These are phyloP conservation scores for Leccinum imitatum DNA, from an alignment of 768 basidiomycete genomes.

Conservation along the genomic window DNA sequence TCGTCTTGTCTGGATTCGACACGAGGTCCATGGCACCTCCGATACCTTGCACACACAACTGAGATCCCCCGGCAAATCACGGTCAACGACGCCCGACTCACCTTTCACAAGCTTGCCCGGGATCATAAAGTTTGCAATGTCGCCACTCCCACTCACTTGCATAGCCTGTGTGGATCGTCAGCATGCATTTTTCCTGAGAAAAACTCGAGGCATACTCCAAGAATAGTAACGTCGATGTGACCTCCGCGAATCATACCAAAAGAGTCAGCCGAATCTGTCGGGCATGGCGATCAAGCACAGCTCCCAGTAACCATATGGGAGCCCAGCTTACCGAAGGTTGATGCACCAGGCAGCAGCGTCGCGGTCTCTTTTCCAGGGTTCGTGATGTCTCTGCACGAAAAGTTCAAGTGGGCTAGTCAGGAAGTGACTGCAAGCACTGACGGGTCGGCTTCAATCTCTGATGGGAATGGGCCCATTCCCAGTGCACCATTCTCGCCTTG, in stretches of 20 bases:
- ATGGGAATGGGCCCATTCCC: slow-evolving; percentile 85
- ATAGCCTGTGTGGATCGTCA: slow-evolving; percentile 60
- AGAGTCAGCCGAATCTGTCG: slow-evolving; percentile 75
- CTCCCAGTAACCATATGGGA: background rate
- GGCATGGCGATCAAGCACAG: slow-evolving; percentile 23
- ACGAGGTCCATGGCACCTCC: slow-evolving; percentile 97
- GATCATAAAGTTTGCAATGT: slow-evolving; percentile 98
- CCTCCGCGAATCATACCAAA: slow-evolving; percentile 98
- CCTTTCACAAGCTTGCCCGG: slow-evolving; percentile 91
- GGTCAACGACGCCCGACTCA: slow-evolving; percentile 49
- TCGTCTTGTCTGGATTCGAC: slow-evolving; percentile 93
- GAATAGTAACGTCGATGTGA: slow-evolving; percentile 79
- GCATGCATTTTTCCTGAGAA: slow-evolving; percentile 1
- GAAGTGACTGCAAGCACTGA: slow-evolving; percentile 38
- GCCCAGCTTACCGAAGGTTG: slow-evolving; percentile 77
- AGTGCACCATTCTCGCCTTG: slow-evolving; percentile 89
- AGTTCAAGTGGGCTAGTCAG: slow-evolving; percentile 34
- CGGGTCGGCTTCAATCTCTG: slow-evolving; percentile 74
- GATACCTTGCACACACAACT: slow-evolving; percentile 55
- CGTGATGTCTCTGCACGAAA: slow-evolving; percentile 77
- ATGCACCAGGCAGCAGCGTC: slow-evolving; percentile 88
- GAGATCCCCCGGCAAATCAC: slow-evolving; percentile 7
- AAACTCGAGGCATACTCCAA: slow-evolving; percentile 50
- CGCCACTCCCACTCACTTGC: slow-evolving; percentile 91
- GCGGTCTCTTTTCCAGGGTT: slow-evolving; percentile 96